Percentiles rank a stretch among this genome's conserved stretches.
These are phyloP conservation scores for Exserohilum turcica DNA, from an alignment of 2,329 filamentous ascomycete species.

Conservation along the genomic window DNA sequence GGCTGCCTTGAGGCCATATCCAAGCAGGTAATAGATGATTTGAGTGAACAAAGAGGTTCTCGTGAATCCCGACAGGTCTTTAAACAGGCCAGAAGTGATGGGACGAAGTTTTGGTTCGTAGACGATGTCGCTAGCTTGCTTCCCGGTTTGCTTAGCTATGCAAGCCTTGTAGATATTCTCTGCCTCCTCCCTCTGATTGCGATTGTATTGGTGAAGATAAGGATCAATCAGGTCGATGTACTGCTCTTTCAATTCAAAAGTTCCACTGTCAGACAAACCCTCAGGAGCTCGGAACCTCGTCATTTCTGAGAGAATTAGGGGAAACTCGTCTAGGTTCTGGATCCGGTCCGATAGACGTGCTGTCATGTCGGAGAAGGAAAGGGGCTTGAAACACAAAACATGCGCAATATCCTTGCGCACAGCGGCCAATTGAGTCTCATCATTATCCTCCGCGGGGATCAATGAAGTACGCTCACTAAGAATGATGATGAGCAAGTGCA, in stretches of 20 bases:
- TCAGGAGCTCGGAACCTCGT: conserved; percentile 89
- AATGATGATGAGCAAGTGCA: conserved; percentile 88
- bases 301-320: conserved; percentile 82
- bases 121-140: conserved; percentile 79
- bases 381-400: conserved; percentile 91
- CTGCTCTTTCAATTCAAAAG: conserved; percentile 87
- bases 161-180: conserved; percentile 86
- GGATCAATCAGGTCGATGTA: conserved; percentile 90
- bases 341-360: conserved; percentile 86
- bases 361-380: conserved; percentile 92
- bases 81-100: conserved; percentile 78
- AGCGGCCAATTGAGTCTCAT: conserved; percentile 67
- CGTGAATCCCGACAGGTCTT: conserved; percentile 77
- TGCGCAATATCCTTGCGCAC: conserved; percentile 91
- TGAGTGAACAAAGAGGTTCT: conserved; percentile 85
- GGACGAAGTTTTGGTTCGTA: conserved; percentile 84
- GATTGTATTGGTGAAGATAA: conserved; percentile 93
- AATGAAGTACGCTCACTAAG: conserved; percentile 87
- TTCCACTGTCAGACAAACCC: conserved; percentile 88
- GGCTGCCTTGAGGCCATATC: conserved; percentile 75
- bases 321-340: conserved; percentile 86
- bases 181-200: conserved; percentile 95
- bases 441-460: conserved; percentile 69
- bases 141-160: conserved; percentile 85
- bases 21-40: conserved; percentile 83